Evolutionary conservation across 2,329 filamentous ascomycete species (phyloP).

Genomic region (Nannizzia gypsea): DNA sequence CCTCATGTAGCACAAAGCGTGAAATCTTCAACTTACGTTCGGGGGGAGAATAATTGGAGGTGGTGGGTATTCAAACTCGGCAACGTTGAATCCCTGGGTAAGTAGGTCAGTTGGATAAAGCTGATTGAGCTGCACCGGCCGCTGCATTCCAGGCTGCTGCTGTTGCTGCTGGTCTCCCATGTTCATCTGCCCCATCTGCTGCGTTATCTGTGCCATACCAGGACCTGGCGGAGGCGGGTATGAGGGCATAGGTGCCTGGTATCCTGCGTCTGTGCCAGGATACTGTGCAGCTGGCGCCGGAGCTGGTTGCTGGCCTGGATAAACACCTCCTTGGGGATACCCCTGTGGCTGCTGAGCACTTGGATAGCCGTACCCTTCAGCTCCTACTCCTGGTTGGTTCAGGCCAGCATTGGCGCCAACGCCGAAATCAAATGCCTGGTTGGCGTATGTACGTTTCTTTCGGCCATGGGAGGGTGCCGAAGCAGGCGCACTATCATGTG

Average conservation of each 20-base stretch:
- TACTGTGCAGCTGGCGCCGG: slow-evolving; percentile 22
- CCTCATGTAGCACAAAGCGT: neutral
- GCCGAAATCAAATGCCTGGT: slow-evolving; percentile 87
- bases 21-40: slow-evolving; percentile 54
- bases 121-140: slow-evolving; percentile 58
- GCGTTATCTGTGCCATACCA: slow-evolving; percentile 60
- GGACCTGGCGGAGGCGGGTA: slow-evolving; percentile 48
- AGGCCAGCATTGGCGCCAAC: slow-evolving; percentile 67
- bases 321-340: slow-evolving; percentile 33
- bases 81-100: slow-evolving; percentile 85
- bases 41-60: slow-evolving; percentile 82
- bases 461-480: slow-evolving; percentile 19
- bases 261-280: slow-evolving; percentile 32
- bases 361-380: slow-evolving; percentile 53
- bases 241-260: slow-evolving; percentile 55
- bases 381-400: slow-evolving; percentile 38
- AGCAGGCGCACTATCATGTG: slow-evolving; percentile 16
- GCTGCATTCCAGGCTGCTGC: slow-evolving; percentile 19
- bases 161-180: slow-evolving; percentile 48
- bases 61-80: slow-evolving; percentile 80
- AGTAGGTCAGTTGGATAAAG: slow-evolving; percentile 85
- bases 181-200: slow-evolving; percentile 72
- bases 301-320: slow-evolving; percentile 32
- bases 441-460: slow-evolving; percentile 92
- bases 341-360: slow-evolving; percentile 36